Evolutionary conservation across 2,329 filamentous ascomycete species (phyloP).

Genomic region (Penicillium sp.): DNA sequence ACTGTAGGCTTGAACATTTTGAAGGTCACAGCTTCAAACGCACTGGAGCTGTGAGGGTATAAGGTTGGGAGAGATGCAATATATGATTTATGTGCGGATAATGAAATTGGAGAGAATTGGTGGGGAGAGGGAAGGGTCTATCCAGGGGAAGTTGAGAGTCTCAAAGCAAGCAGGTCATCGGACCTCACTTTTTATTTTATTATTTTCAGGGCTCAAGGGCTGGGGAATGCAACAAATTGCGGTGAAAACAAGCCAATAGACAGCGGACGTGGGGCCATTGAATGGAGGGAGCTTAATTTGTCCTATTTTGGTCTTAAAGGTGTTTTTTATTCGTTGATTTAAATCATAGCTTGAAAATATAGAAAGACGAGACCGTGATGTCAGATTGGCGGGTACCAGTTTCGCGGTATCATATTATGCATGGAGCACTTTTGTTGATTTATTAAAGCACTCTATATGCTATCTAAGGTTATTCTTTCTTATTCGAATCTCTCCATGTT

Average conservation of each 20-base stretch:
- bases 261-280: neutral
- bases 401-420: neutral
- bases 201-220: neutral
- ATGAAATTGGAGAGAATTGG: too few relatives aligned
- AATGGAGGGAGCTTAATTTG: neutral
- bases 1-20: slow-evolving; percentile 34
- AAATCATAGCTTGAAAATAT: neutral
- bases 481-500: neutral
- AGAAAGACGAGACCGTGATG: neutral
- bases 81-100: too few relatives aligned
- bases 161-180: slow-evolving; percentile 1
- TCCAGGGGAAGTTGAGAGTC: neutral
- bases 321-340: neutral
- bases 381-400: neutral
- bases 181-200: neutral
- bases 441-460: neutral
- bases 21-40: neutral
- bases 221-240: slow-evolving; percentile 14
- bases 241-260: slow-evolving; percentile 10
- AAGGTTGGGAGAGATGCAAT: neutral
- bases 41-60: neutral
- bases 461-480: neutral
- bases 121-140: neutral
- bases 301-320: neutral
- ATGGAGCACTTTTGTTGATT: neutral